Conservation (phyloP, 2,329 filamentous ascomycete genomes). For the Aspergillus floridensis region DNA sequence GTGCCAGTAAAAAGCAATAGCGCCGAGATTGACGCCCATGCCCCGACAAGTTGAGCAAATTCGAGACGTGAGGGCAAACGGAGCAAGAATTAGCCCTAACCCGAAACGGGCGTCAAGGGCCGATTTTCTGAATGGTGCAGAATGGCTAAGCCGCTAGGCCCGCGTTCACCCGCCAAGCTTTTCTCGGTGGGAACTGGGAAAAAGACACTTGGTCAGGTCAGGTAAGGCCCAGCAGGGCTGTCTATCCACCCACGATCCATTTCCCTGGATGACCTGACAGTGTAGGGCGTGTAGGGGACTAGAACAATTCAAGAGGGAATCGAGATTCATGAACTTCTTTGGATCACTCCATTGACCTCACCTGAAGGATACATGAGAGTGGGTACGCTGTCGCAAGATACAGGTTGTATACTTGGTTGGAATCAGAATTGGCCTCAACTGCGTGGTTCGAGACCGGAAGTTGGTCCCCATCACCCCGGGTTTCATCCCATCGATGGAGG, state of each 20-base stretch:
- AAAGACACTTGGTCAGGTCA: neutral
- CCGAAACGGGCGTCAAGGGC: neutral
- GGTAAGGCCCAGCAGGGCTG: neutral
- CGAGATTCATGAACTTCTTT: neutral
- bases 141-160: neutral
- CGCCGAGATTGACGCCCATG: neutral
- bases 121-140: neutral
- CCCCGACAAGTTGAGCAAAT: neutral
- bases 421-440: neutral
- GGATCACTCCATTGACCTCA: neutral
- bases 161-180: neutral
- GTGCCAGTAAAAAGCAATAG: neutral
- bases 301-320: neutral
- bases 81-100: neutral
- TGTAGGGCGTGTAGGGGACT: neutral
- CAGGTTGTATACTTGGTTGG: neutral
- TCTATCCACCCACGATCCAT: neutral
- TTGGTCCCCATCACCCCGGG: slow-evolving; percentile 5
- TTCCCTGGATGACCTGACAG: too few relatives aligned
- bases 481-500: neutral
- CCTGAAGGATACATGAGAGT: neutral
- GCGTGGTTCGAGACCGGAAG: slow-evolving; percentile 10
- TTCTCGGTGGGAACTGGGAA: neutral
- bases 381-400: neutral
- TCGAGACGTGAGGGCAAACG: neutral